These are phyloP conservation scores for Funneliformis geosporum DNA, from an alignment of 192 early-diverging fungal genomes.

Conservation along the genomic window DNA sequence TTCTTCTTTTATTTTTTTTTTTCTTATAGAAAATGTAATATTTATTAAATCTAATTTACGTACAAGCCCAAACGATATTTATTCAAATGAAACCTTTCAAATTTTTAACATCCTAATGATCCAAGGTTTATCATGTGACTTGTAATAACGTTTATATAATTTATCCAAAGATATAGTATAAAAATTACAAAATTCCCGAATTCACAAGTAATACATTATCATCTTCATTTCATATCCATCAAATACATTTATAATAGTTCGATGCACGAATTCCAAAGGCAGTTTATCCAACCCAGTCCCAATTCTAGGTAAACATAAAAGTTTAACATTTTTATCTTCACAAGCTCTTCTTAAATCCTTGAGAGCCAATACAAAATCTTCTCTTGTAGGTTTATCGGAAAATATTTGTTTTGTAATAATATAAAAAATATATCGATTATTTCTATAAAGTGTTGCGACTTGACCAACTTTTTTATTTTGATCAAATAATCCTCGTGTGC, in stretches of 20 bases:
- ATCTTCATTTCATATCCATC: slow-evolving; percentile 30
- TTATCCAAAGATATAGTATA: no score
- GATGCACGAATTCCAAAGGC: slow-evolving; percentile 23
- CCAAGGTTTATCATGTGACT: no score
- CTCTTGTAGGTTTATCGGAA: slow-evolving; percentile 31
- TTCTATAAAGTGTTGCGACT: slow-evolving; percentile 30
- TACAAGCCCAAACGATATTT: no score
- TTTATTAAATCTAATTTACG: no score
- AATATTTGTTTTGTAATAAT: slow-evolving; percentile 36
- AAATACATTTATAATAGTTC: not conserved
- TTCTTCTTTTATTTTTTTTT: no score
- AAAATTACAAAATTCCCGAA: not conserved
- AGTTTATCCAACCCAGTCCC: slow-evolving; percentile 30
- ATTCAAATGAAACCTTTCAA: no score
- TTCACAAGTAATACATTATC: slow-evolving; percentile 32
- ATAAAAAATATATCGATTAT: slow-evolving; percentile 40
- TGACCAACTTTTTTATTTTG: slow-evolving; percentile 37
- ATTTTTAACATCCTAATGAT: no score
- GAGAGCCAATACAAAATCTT: slow-evolving; percentile 31
- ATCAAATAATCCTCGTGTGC: slow-evolving; percentile 26
- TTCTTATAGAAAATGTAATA: no score
- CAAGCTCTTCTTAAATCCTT: slow-evolving; percentile 32
- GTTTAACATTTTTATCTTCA: slow-evolving; percentile 32
- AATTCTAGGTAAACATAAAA: slow-evolving; percentile 35
- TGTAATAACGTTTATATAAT: no score